Conservation (phyloP, 1,139 yeast genomes). For the Lodderomyces metapsilosis region DNA sequence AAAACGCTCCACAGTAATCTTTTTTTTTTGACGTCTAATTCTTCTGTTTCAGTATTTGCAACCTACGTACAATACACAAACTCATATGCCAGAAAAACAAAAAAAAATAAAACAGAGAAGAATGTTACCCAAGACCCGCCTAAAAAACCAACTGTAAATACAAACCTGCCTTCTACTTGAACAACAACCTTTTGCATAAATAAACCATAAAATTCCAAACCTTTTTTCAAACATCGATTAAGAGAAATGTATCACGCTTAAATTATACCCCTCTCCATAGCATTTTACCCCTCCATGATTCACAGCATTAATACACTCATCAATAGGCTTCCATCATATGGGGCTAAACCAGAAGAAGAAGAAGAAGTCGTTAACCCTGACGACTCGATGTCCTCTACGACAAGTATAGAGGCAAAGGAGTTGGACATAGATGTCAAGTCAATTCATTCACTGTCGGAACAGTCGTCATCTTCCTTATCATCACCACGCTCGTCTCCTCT, state of each 20-base stretch:
- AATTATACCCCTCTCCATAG: neutral
- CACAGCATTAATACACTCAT: neutral
- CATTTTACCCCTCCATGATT: neutral
- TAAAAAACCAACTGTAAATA: too few relatives aligned
- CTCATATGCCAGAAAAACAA: neutral
- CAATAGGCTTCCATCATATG: neutral
- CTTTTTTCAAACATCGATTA: neutral
- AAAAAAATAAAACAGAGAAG: neutral
- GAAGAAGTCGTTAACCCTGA: neutral
- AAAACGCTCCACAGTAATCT: too few relatives aligned
- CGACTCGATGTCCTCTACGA: neutral
- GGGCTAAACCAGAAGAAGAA: neutral
- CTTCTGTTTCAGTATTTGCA: conserved; percentile 1
- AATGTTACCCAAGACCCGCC: neutral
- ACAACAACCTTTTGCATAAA: too few relatives aligned
- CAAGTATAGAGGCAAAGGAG: neutral
- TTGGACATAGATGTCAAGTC: neutral
- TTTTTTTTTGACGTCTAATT: too few relatives aligned
- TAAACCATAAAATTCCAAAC: neutral
- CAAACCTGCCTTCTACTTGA: too few relatives aligned
- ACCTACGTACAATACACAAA: neutral
- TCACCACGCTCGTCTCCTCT: conserved; percentile 6
- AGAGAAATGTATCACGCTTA: neutral
- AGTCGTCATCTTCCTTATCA: conserved; percentile 1
- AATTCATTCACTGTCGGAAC: neutral